Evolutionary conservation across 345 rosid genomes (phyloP).

Genomic region (Carallia brachiata): DNA sequence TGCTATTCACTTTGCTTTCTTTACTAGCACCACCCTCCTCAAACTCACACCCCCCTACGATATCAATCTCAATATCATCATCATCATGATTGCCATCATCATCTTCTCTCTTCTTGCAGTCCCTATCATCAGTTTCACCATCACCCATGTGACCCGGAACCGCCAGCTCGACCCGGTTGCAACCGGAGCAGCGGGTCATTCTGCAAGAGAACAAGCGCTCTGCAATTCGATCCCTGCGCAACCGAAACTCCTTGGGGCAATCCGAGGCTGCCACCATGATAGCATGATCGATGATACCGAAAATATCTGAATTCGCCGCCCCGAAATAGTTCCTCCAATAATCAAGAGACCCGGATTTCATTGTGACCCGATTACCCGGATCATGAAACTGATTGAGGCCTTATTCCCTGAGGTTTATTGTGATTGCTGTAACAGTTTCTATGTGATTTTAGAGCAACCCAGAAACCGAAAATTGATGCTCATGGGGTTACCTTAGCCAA

Average conservation of each 20-base stretch:
- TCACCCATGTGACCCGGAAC: slow-evolving; percentile 36
- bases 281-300: slow-evolving; percentile 70
- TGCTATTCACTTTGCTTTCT: slow-evolving; percentile 25
- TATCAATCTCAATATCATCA: slow-evolving; percentile 22
- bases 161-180: slow-evolving; percentile 55
- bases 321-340: slow-evolving; percentile 81
- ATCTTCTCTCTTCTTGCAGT: slow-evolving; percentile 22
- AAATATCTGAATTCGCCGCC: slow-evolving; percentile 61
- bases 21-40: slow-evolving; percentile 52
- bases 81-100: too few species aligned
- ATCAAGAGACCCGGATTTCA: slow-evolving; percentile 44
- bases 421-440: background rate
- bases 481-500: background rate
- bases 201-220: slow-evolving; percentile 66
- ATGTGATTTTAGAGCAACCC: slow-evolving; percentile 7
- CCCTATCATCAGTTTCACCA: slow-evolving; percentile 21
- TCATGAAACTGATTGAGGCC: background rate
- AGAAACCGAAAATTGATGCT: slow-evolving; percentile 6
- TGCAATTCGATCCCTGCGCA: slow-evolving; percentile 69
- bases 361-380: slow-evolving; percentile 19
- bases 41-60: slow-evolving; percentile 22
- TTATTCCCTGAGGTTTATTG: background rate
- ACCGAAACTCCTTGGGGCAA: slow-evolving; percentile 68
- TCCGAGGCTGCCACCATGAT: slow-evolving; percentile 80
- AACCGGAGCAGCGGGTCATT: slow-evolving; percentile 58